These are phyloP conservation scores for Globisporangium nagaii DNA, from an alignment of 352 stramenopile genomes.

Conservation along the genomic window DNA sequence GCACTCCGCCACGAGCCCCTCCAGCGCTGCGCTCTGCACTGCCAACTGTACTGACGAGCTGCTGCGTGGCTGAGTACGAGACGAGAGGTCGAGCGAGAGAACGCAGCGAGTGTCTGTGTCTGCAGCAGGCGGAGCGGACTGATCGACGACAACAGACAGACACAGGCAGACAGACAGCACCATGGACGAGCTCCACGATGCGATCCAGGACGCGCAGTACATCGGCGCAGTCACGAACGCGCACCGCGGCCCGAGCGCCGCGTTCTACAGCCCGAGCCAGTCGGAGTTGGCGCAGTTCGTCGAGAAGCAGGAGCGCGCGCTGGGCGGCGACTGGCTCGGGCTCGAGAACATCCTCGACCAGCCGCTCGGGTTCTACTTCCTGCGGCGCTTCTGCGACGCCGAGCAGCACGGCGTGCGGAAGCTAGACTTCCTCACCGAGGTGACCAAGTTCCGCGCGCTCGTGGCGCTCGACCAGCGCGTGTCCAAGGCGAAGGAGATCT, in stretches of 20 bases:
- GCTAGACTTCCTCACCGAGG: slow-evolving; percentile 62
- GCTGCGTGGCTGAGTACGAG: too few species aligned
- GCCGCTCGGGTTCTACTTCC: slow-evolving; percentile 79
- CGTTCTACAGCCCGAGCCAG: slow-evolving; percentile 67
- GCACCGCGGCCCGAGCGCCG: slow-evolving; percentile 54
- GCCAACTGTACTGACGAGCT: too few species aligned
- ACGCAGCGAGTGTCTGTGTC: too few species aligned
- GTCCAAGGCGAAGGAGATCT: slow-evolving; percentile 52
- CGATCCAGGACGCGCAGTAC: slow-evolving; percentile 87
- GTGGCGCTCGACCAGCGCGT: slow-evolving; percentile 36
- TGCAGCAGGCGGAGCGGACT: too few species aligned
- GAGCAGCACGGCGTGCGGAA: slow-evolving; percentile 61
- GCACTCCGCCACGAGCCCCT: too few species aligned
- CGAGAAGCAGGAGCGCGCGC: slow-evolving; percentile 43
- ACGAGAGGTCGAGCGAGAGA: too few species aligned
- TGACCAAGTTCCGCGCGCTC: slow-evolving; percentile 65
- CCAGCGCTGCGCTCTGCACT: too few species aligned
- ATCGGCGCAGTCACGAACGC: slow-evolving; percentile 79
- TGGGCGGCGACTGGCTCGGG: slow-evolving; percentile 49
- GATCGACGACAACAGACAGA: not conserved
- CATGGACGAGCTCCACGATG: slow-evolving; percentile 88
- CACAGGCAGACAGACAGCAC: not conserved
- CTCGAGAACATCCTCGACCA: slow-evolving; percentile 74
- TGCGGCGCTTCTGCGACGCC: slow-evolving; percentile 64
- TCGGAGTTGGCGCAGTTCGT: slow-evolving; percentile 64